Base-by-base conservation (phyloP, 495 filamentous ascomycete genomes). In the Aspergillus kassunensis region DNA sequence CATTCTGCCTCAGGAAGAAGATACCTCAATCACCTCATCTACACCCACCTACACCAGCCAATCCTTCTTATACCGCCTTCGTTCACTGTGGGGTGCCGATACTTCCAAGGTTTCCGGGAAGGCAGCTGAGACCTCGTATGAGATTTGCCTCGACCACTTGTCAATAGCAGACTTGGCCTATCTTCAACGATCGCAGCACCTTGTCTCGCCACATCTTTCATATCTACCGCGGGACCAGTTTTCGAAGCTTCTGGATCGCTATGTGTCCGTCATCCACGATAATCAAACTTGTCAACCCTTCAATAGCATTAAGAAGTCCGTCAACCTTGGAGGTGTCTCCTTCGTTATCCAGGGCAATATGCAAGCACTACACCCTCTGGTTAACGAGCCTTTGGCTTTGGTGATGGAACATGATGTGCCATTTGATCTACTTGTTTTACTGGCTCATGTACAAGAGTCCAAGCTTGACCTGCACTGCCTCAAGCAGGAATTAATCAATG, bases 141-240 rank as follows among this genome's bases (percentile, higher is more conserved):
- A 72, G 46, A 62, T 77, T 21, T 62, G 61, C 24, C 59, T 84
- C 25, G 81, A 86, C 49, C 81, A 85, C 64, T 70, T 87, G 15
- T 73, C 74, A 6, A 65, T 76, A 4, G 33, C 56, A 15, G 84
- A 87, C 54, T 23, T 77, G 10, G 53, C 67, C 15, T 79, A 61
- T 57, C 78, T 63, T 13, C 69, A 67, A 49, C 70, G 58, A 67
- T 78, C 68, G 15, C 53, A 47, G 16, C 47, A 48, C 29, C 56
- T 64, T 23, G 54, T 59, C 30, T 37, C 56, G 15, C 56, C 53
- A 34, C 58, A 56, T 60, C 58, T 57, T 30, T 42, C 56, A 41
- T 39, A 58, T 52, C 9, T 48, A n/a, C 30, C 41, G 47, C 44
- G 45, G 10, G 46, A 54, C 3, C 41, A 54, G 29, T 36, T 64